Conservation (phyloP, 257 asterid species). For the Mentha longifolia region DNA sequence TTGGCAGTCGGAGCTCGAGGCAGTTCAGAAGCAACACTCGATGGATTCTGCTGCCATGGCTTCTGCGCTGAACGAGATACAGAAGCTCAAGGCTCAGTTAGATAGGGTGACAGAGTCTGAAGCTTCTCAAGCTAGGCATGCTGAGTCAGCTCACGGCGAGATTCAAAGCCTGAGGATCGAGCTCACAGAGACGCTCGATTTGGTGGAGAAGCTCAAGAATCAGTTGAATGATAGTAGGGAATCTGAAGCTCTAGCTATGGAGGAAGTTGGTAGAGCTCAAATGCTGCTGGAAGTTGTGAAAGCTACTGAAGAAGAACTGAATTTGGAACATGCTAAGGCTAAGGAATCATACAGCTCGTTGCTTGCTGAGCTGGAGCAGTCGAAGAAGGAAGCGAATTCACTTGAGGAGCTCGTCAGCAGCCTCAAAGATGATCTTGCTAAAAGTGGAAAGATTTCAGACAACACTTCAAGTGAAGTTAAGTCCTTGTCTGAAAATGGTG, state of each 20-base stretch:
- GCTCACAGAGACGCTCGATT: conserved; percentile 59
- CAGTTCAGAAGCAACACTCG: conserved; percentile 75
- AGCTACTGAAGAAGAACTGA: conserved; percentile 52
- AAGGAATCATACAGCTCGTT: conserved; percentile 49
- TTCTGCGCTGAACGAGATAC: conserved; percentile 74
- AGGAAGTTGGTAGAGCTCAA: conserved; percentile 59
- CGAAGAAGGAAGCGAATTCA: conserved; percentile 49
- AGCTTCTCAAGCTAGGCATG: conserved; percentile 63
- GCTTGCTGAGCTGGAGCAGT: conserved; percentile 64
- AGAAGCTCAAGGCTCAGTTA: conserved; percentile 70
- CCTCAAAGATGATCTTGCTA: conserved; percentile 49
- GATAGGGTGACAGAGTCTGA: conserved; percentile 63
- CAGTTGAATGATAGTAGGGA: conserved; percentile 64
- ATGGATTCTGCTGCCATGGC: conserved; percentile 75
- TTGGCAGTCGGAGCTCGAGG: conserved; percentile 86
- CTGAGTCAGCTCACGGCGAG: conserved; percentile 76
- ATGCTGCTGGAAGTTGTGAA: conserved; percentile 62
- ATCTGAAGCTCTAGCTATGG: conserved; percentile 62
- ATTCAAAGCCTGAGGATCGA: conserved; percentile 62
- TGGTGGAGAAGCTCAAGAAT: conserved; percentile 61
- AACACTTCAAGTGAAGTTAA: conserved; percentile 23
- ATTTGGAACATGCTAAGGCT: conserved; percentile 50
- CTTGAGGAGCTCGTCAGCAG: conserved; percentile 61
- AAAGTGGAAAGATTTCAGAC: background rate
- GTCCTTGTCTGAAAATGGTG: conserved; percentile 22